Evolutionary conservation across 192 early-diverging fungal genomes (phyloP).

Genomic region (Coemansia sp.): DNA sequence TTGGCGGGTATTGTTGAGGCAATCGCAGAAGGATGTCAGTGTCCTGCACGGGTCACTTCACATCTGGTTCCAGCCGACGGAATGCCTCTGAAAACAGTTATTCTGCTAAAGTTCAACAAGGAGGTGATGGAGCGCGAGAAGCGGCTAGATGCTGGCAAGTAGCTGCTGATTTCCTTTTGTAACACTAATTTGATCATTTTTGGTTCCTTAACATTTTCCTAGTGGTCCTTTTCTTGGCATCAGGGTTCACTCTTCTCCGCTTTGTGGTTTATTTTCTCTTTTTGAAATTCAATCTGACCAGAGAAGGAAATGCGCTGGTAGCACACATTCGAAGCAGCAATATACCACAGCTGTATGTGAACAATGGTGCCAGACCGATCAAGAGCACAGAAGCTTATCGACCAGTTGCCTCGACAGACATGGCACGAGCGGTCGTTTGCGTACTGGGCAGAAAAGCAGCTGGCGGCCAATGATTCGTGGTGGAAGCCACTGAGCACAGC

Average conservation of each 20-base stretch:
- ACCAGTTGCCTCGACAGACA: constrained; percentile 23
- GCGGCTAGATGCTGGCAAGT: constrained; percentile 60
- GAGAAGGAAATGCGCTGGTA: background rate
- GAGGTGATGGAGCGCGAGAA: constrained; percentile 77
- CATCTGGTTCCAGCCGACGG: constrained; percentile 87
- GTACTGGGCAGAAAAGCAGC: constrained; percentile 44
- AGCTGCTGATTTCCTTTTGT: background rate
- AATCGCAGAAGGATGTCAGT: constrained; percentile 84
- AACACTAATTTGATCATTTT: background rate
- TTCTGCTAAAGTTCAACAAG: constrained; percentile 93
- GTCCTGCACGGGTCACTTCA: constrained; percentile 76
- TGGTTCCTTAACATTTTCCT: background rate
- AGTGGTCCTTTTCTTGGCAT: no score
- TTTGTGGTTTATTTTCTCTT: background rate
- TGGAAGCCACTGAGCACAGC: constrained; percentile 46
- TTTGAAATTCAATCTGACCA: background rate
- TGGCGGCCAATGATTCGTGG: constrained; percentile 21
- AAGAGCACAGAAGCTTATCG: constrained; percentile 16
- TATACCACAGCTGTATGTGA: background rate
- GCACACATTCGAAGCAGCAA: background rate
- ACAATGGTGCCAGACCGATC: background rate
- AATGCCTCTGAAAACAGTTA: constrained; percentile 86
- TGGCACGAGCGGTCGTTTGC: constrained; percentile 48
- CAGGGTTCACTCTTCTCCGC: no score
- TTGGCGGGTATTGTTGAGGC: constrained; percentile 96